Evolutionary conservation across 1,139 yeast genomes (phyloP).

Genomic region (Taphrina sp.): DNA sequence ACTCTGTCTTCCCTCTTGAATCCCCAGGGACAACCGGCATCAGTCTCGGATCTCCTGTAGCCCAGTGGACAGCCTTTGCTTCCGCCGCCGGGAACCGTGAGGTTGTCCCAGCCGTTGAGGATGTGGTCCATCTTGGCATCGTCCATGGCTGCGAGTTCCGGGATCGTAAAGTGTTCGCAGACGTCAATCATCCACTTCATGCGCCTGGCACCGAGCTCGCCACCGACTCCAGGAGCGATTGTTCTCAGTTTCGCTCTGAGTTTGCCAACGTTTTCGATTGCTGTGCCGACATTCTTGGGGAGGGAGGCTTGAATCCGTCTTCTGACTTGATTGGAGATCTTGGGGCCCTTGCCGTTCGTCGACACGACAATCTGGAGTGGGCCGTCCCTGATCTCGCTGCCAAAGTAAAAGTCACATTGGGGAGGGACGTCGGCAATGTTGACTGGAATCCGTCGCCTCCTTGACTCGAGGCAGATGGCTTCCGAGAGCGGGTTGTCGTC

Average conservation of each 20-base stretch:
- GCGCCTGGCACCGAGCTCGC: slow-evolving; percentile 34
- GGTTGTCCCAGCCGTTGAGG: slow-evolving; percentile 23
- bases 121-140: slow-evolving; percentile 34
- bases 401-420: slow-evolving; percentile 81
- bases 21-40: slow-evolving; percentile 31
- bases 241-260: slow-evolving; percentile 57
- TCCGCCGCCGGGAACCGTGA: slow-evolving; percentile 23
- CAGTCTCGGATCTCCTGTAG: slow-evolving; percentile 23
- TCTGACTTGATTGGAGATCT: slow-evolving; percentile 66
- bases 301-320: slow-evolving; percentile 52
- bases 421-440: slow-evolving; percentile 84
- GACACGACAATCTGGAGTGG: slow-evolving; percentile 77
- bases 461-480: slow-evolving; percentile 60
- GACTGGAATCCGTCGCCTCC: slow-evolving; percentile 56
- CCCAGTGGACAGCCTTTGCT: slow-evolving; percentile 28
- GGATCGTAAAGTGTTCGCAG: slow-evolving; percentile 38
- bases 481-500: slow-evolving; percentile 66
- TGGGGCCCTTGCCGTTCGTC: slow-evolving; percentile 79
- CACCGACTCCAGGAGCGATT: slow-evolving; percentile 36
- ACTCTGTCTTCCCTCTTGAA: slow-evolving; percentile 28
- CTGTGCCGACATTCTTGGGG: slow-evolving; percentile 47
- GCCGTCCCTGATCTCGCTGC: slow-evolving; percentile 75
- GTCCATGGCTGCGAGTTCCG: slow-evolving; percentile 35
- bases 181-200: slow-evolving; percentile 38
- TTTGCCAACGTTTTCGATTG: slow-evolving; percentile 63